Base-by-base conservation (phyloP, 2,329 filamentous ascomycete species). In the Huntiella bhutanensis region DNA sequence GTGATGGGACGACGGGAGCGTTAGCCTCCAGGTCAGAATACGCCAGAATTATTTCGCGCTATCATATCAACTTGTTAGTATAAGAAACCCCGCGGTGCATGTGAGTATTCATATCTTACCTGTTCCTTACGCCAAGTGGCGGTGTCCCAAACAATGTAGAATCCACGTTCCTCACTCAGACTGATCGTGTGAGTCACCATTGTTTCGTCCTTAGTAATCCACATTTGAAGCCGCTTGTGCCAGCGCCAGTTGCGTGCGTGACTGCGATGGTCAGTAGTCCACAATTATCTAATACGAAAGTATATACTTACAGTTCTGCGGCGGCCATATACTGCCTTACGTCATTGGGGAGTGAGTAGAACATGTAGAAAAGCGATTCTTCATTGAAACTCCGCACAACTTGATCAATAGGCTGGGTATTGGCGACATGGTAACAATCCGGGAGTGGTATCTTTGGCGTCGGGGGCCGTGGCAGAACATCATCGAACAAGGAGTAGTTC, bases 311-410 rank as follows among this genome's bases (percentile, higher is more conserved):
- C 74, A 80, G 62, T 56, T 80, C 74, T 36, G 68, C 62, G 0
- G 76, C 75, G 2, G 76, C 76, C 60, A 77, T 62, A 41, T 75
- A 69, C 56, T 80, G 76, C 57, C 77, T 74, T 33, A 70, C 56
- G 54, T 80, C 75, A 39, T 69, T 65, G 5, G 76, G 73, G 50
- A 72, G 77, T 59, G 71, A 77, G 58, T 80, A 80, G 55, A 80
- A 80, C 52, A 80, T 80, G 68, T 73, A 78, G 58, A 80, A 74
- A 41, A 80, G 60, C 0, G 76, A 78, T 59, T 80, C 76, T 52
- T 80, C 76, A 53, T 78, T 79, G 59, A 80, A 79, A 52, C 70
- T 77, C 36, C 65, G 65, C 42, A 80, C 75, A 58, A 80, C 80
- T 53, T 67, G 73, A 51, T 79, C 73, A 45, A 80, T 69, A 2